Evolutionary conservation across 805 yeast species (phyloP), one percentile per base, ranked within the genome.

Genomic region (Wickerhamomyces kurtzmanii): DNA sequence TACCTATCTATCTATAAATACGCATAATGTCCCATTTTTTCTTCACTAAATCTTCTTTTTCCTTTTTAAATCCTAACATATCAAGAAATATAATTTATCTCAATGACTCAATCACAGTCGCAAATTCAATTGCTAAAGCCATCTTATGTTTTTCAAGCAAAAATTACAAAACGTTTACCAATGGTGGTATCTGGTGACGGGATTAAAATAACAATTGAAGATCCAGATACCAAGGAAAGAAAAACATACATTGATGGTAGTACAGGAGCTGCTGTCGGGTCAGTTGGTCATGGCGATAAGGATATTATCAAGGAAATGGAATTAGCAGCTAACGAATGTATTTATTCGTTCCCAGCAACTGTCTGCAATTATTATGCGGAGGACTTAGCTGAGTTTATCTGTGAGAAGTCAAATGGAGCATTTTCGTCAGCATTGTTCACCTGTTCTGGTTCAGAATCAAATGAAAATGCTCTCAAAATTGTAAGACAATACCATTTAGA

Each of bases 401-500:
- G 47, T 32, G 60, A 56, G 8, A 48, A 54, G 31, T 61, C 68
- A n/a, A 37, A 39, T n/a, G 62, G 59, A 11, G 57, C 64, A 6
- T 63, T 64, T 40, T 55, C 51, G 24, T 45, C 58, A 27, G 68
- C 65, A 5, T 46, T 59, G 18, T 61, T 59, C 48, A 62, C 71
- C 28, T 73, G 75, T 32, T 68, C 78, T 4, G 85, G 84, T 8
- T 60, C 80, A 12, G 82, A 74, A 50, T 71, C 80, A 13, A 75
- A 71, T 43, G 82, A 74, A 45, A 75, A 74, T 16, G 77, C 78
- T 5, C 39, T 74, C 40, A 74, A 73, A 52, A 67, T 75, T 36
- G 68, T 70, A 17, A 57, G 58, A 43, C 69, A 65, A 44, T 65
- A 57, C 37, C 61, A 51, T 32, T 46, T 56, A 22, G 68, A 60